phyloP scores from a whole-genome alignment of 441 rosid genomes.

The Brassica hybrid region DNA sequence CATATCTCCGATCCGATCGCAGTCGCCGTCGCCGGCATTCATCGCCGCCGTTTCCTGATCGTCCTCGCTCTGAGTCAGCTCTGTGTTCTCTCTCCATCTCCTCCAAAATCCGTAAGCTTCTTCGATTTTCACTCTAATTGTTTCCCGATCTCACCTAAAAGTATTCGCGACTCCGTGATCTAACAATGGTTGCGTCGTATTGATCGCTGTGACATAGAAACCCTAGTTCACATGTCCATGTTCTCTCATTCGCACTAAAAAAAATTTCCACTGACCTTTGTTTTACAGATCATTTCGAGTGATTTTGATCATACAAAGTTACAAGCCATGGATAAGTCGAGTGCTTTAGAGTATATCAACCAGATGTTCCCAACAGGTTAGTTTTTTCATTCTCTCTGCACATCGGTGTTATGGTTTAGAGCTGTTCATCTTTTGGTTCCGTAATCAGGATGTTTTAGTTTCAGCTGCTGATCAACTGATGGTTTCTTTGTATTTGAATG shows the following conservation, averaged over 20 bases:
- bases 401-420: conserved; percentile 13
- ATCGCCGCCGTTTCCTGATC: conserved; percentile 18
- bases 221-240: background rate
- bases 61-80: background rate
- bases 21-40: conserved; percentile 31
- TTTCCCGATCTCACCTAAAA: conserved; percentile 2
- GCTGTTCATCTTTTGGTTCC: conserved; percentile 8
- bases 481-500: conserved; percentile 11
- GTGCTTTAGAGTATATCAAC: conserved; percentile 93
- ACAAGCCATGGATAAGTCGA: conserved; percentile 82
- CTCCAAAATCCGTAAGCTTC: conserved; percentile 17
- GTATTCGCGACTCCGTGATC: conserved; percentile 14
- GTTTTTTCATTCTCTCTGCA: too few relatives aligned
- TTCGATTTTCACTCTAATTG: background rate
- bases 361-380: conserved; percentile 99
- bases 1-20: conserved; percentile 21
- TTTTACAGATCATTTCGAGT: conserved; percentile 38
- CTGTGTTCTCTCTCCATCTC: background rate
- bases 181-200: conserved; percentile 14
- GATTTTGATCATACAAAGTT: conserved; percentile 35
- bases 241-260: background rate
- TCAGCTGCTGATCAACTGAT: conserved; percentile 19
- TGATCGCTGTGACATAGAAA: conserved; percentile 8
- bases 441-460: background rate
- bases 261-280: conserved; percentile 6